Evolutionary conservation across 2,329 filamentous ascomycete species (phyloP).

Genomic region (Alternaria ethzedia): DNA sequence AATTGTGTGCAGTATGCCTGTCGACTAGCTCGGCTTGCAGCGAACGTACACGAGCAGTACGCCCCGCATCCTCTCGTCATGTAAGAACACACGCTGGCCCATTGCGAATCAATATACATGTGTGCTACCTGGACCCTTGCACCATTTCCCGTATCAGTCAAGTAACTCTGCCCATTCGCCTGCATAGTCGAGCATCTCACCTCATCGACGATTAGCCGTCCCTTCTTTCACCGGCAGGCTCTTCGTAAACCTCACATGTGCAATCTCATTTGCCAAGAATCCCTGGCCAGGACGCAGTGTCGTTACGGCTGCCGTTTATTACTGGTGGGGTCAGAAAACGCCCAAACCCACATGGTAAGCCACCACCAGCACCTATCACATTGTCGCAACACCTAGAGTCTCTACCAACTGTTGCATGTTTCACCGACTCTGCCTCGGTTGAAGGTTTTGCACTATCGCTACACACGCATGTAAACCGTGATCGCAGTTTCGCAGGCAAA

Average conservation of each 20-base stretch:
- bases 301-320: conserved; percentile 17
- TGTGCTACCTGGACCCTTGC: conserved; percentile 14
- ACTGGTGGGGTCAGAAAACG: conserved; percentile 13
- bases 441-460: not conserved
- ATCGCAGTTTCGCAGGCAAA: not conserved
- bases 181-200: not conserved
- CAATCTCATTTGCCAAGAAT: conserved; percentile 3
- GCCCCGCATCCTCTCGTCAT: conserved; percentile 2
- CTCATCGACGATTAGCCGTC: not conserved
- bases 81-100: conserved; percentile 18
- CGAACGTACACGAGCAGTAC: not conserved
- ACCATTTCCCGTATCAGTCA: conserved; percentile 15
- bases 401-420: not conserved
- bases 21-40: conserved; percentile 2
- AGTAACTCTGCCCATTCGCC: conserved; percentile 4
- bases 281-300: not conserved
- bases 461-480: not conserved
- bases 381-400: conserved; percentile 3
- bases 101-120: conserved; percentile 8
- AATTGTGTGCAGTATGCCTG: not conserved
- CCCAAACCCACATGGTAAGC: conserved; percentile 15
- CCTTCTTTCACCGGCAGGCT: not conserved
- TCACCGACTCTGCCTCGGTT: conserved; percentile 8
- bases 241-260: not conserved
- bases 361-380: conserved; percentile 8